A percentile compares a stretch with the other conserved stretches of the same genome.
phyloP scores from a whole-genome alignment of 2,329 filamentous ascomycete genomes.

The Neofusicoccum kwambonambiense region DNA sequence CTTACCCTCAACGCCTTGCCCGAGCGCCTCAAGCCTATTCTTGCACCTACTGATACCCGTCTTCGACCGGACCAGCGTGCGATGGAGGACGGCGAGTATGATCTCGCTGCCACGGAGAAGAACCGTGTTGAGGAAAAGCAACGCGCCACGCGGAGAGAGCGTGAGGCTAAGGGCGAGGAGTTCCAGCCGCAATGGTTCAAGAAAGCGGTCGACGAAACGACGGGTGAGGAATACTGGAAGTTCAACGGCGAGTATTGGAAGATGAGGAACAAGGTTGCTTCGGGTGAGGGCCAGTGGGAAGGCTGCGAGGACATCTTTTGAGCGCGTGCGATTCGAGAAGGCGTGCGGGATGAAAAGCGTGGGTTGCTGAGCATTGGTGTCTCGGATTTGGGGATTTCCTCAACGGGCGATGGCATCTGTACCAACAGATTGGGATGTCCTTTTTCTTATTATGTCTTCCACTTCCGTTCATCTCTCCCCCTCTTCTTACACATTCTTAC shows the following conservation, averaged over 20 bases:
- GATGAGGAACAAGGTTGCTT: constrained; percentile 64
- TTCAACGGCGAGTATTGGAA: constrained; percentile 90
- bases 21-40: constrained; percentile 70
- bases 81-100: constrained; percentile 98
- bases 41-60: constrained; percentile 93
- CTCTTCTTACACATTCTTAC: neutral
- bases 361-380: neutral
- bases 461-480: neutral
- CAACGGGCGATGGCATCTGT: neutral
- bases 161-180: constrained; percentile 77
- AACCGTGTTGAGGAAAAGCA: constrained; percentile 92
- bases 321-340: neutral
- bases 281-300: constrained; percentile 64
- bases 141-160: constrained; percentile 67
- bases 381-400: neutral
- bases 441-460: neutral
- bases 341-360: neutral
- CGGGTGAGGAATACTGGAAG: constrained; percentile 86
- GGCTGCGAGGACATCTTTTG: constrained; percentile 75
- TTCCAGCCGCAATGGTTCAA: constrained; percentile 85
- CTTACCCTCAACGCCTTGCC: constrained; percentile 91
- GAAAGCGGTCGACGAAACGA: constrained; percentile 69
- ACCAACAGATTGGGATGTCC: neutral
- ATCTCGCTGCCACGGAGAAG: constrained; percentile 90
- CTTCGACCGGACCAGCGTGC: constrained; percentile 90